Base-by-base conservation (phyloP, 169 alveolate species). In the Plasmodium gonderi region DNA sequence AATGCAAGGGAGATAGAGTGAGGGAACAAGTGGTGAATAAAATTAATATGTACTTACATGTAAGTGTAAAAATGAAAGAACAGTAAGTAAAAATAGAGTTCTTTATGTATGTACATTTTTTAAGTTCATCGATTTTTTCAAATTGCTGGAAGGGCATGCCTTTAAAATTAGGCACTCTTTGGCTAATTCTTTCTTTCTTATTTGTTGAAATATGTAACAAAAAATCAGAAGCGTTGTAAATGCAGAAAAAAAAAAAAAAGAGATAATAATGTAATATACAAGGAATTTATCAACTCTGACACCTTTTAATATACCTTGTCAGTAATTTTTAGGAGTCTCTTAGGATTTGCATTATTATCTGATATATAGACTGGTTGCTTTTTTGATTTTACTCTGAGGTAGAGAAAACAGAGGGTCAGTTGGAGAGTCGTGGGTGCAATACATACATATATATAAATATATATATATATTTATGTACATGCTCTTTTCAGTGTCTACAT, bases 381-480 rank as follows among this genome's bases (percentile, higher is more conserved):
- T 26, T 78, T 78, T 26, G 1, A 42, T 40, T 80, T 80, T 65
- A 80, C 23, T 60, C 91, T 80, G 91, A 11, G 79, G 49, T 64
- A 17, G 3, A 26, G 65, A 0, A 75, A 75, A 6, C n/a, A 75
- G n/a, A 31, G 44, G 20, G 44, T 29, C 1, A 29, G 3, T 8
- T 80, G 26, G 5, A 60, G n/a, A 44, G 26, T 17, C 1, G 45
- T 26, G 7, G 36, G 12, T 0, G 69, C n/a, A 14, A 20, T 9
- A 40, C 31, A 26, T 51, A 51, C 42, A 51, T 9, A 9, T 79
- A 8, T 14, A 36, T 45, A 5, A 17, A 38, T 40, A 40, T 33
- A 33, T 1, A 14, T 44, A 64, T 47, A 9, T 49, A 40, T 64
- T 12, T 31, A 65, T 29, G 60, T 17, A 49, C 51, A 78, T 4